Percentiles rank a stretch among this genome's conserved stretches.
Conservation (phyloP, 306 rosid genomes). For the Citrullus colocynthis region DNA sequence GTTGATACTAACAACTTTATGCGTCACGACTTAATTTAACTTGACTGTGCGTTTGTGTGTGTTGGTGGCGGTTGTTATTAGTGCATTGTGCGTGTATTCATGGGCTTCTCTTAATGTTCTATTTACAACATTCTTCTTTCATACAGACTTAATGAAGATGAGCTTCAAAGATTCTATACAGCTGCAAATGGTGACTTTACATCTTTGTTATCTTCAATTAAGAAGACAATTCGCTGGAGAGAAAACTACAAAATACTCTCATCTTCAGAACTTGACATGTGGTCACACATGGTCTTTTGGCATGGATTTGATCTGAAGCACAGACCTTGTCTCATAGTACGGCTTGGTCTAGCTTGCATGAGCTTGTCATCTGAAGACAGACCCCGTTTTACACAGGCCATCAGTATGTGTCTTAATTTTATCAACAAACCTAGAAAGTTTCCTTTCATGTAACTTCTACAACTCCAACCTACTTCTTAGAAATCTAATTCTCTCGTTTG, state of each 20-base stretch:
- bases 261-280: conserved; percentile 52
- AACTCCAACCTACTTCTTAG: background rate
- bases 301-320: conserved; percentile 66
- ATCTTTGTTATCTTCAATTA: conserved; percentile 49
- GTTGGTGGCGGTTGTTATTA: background rate
- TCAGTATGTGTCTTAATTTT: conserved; percentile 40
- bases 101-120: background rate
- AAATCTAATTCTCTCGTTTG: background rate
- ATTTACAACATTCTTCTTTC: conserved; percentile 10
- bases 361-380: conserved; percentile 48
- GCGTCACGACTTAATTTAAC: background rate
- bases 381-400: conserved; percentile 70
- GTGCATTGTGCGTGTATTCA: background rate
- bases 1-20: background rate
- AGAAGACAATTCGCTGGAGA: conserved; percentile 71
- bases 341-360: conserved; percentile 66
- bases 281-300: conserved; percentile 79
- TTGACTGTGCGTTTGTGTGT: background rate
- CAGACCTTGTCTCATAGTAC: conserved; percentile 69
- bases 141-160: conserved; percentile 65
- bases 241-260: conserved; percentile 59
- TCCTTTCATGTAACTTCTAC: background rate
- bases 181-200: conserved; percentile 58
- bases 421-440: background rate
- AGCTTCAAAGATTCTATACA: conserved; percentile 54